Percentiles rank a stretch among this genome's conserved stretches.
These are phyloP conservation scores for Porphyra umbilicalis DNA, from an alignment of 31 red algal species.

Conservation along the genomic window DNA sequence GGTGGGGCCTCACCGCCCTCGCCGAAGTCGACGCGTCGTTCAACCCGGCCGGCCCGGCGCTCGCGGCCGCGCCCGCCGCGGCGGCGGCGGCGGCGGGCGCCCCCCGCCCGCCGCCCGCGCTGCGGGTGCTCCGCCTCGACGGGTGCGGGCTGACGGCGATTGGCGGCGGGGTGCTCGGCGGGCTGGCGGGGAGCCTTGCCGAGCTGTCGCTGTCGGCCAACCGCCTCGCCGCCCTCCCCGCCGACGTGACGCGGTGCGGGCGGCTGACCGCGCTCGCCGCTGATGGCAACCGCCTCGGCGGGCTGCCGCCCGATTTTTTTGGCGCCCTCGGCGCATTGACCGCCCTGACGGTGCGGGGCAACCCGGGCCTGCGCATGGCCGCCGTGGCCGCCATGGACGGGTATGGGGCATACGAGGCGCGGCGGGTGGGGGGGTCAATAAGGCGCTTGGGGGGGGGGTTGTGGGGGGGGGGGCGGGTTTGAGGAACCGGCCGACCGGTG, in stretches of 20 bases:
- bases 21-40: background rate
- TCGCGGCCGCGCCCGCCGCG: background rate
- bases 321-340: background rate
- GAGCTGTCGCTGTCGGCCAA: background rate
- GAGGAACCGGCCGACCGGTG: background rate
- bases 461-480: background rate
- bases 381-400: background rate
- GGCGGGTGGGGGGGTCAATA: background rate
- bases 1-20: background rate
- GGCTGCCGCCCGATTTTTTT: background rate
- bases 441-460: background rate
- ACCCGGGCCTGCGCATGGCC: background rate
- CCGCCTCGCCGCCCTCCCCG: background rate
- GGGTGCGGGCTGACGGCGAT: background rate
- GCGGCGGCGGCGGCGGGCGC: no score
- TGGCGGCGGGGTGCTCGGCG: background rate
- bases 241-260: background rate
- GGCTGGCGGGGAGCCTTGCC: background rate
- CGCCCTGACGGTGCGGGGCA: background rate
- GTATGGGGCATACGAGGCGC: background rate
- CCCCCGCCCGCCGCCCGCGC: no score
- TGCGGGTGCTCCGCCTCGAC: background rate
- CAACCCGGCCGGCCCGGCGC: background rate
- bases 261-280: background rate
- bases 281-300: background rate